Evolutionary conservation across 192 early-diverging fungal species (phyloP).

Genomic region (Umbelopsis isabellina): DNA sequence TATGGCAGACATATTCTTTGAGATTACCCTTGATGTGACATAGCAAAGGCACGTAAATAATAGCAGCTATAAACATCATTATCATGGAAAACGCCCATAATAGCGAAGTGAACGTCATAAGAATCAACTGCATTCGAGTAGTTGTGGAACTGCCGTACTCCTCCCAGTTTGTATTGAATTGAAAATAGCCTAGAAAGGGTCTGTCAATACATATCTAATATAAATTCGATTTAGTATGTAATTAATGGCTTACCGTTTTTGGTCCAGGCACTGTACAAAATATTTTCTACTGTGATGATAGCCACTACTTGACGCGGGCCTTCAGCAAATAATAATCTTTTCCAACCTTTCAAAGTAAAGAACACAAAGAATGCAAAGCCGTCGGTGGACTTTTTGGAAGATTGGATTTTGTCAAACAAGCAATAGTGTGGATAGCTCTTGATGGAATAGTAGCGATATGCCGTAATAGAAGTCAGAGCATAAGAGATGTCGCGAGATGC

Average conservation of each 20-base stretch:
- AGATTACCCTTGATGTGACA: slow-evolving; percentile 82
- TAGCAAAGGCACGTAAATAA: slow-evolving; percentile 80
- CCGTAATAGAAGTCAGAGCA: slow-evolving; percentile 72
- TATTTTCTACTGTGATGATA: slow-evolving; percentile 52
- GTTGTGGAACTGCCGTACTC: slow-evolving; percentile 34
- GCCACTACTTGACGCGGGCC: slow-evolving; percentile 78
- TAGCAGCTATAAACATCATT: slow-evolving; percentile 57
- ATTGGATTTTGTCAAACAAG: slow-evolving; percentile 75
- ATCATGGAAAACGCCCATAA: slow-evolving; percentile 63
- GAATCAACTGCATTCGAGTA: slow-evolving; percentile 31
- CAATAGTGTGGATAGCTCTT: slow-evolving; percentile 81
- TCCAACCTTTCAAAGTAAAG: slow-evolving; percentile 87
- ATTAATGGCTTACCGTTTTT: not conserved
- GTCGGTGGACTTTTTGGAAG: slow-evolving; percentile 66
- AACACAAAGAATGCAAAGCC: slow-evolving; percentile 83
- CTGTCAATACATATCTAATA: not conserved
- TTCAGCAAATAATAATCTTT: slow-evolving; percentile 81
- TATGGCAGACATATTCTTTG: slow-evolving; percentile 89
- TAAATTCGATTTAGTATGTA: not conserved
- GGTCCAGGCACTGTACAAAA: slow-evolving; percentile 36
- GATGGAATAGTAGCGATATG: slow-evolving; percentile 77
- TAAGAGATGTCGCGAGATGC: slow-evolving; percentile 75
- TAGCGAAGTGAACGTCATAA: slow-evolving; percentile 65
- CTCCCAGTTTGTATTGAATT: slow-evolving; percentile 21
- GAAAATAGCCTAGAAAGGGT: slow-evolving; percentile 24